A percentile compares a stretch with the other conserved stretches of the same genome.
Evolutionary conservation across 331 rosid genomes (phyloP).

Genomic region (Saraca asoca): DNA sequence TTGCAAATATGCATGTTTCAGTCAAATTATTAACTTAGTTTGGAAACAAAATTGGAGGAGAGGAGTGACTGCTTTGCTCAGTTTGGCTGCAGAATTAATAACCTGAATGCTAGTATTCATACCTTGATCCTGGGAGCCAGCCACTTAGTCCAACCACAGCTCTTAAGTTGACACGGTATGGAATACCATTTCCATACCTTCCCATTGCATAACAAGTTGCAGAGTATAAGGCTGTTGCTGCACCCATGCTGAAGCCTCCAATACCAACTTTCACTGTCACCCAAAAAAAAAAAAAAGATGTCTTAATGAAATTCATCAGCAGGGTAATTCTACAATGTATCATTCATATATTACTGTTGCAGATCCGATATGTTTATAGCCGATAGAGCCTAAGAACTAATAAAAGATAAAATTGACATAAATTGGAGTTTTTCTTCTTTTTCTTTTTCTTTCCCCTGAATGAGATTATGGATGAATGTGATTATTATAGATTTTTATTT

Average conservation of each 20-base stretch:
- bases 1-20: slow-evolving; percentile 7
- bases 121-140: slow-evolving; percentile 96
- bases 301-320: slow-evolving; percentile 27
- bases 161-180: slow-evolving; percentile 69
- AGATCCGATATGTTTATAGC: slow-evolving; percentile 7
- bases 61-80: background rate
- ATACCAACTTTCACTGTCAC: slow-evolving; percentile 85
- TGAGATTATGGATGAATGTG: background rate
- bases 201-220: slow-evolving; percentile 86
- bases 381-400: background rate
- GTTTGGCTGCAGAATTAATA: background rate
- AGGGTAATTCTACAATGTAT: slow-evolving; percentile 14
- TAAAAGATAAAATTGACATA: background rate
- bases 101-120: slow-evolving; percentile 8
- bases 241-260: slow-evolving; percentile 98
- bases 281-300: slow-evolving; percentile 23
- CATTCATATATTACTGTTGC: background rate
- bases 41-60: slow-evolving; percentile 1
- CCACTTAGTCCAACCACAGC: slow-evolving; percentile 86
- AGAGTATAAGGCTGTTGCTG: slow-evolving; percentile 82
- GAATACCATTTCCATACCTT: slow-evolving; percentile 72
- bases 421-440: slow-evolving; percentile 1
- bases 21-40: background rate
- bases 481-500: too few species aligned
- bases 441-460: background rate